Base-by-base conservation (phyloP, 1,284 basidiomycete species). In the Cryptococcus sp. region DNA sequence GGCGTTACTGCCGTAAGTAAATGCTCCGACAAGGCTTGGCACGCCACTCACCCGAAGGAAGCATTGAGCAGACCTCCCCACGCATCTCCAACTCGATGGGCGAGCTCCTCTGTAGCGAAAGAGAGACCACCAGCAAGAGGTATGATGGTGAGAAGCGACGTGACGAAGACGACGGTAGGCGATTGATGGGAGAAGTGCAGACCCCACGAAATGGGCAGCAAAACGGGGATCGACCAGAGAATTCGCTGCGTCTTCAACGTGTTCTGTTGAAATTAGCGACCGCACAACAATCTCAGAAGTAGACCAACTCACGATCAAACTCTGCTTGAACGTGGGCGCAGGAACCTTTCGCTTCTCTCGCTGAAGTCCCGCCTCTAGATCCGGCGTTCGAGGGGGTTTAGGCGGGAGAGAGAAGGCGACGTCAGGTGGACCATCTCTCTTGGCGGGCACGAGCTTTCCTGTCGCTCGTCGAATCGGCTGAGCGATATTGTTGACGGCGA, bases 201-300 rank as follows among this genome's bases (percentile, higher is more conserved):
- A 9, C 79, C 84, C 87, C 87, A 90, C 0, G 78, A 75, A 51
- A 81, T 72, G 0, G 81, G 80, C 35, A 81, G 77, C 52, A 79
- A 76, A n/a, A 48, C 23, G 16, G 47, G 47, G 33, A 43, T 32
- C 2, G 21, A 14, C 4, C 16, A 48, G 28, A 48, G 19, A 22
- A 48, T 28, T 11, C 38, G 47, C 6, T 23, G 22, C 5, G 54
- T 43, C 45, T 62, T 63, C 48, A 69, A 50, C 33, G 61, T 68
- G 51, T 65, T 68, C 66, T 68, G 14, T n/a, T n/a, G n/a, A n/a
- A n/a, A n/a, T n/a, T 11, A 23, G 18, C 33, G 28, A 36, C 34
- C 38, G 37, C 33, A 39, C 23, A 5, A 26, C 41, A 18, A 24
- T 18, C 3, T 36, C 33, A 19, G 19, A 24, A 24, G 10, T 34